Base-by-base conservation (phyloP, 75 land plant genomes). In the Pinus tabuliformis region DNA sequence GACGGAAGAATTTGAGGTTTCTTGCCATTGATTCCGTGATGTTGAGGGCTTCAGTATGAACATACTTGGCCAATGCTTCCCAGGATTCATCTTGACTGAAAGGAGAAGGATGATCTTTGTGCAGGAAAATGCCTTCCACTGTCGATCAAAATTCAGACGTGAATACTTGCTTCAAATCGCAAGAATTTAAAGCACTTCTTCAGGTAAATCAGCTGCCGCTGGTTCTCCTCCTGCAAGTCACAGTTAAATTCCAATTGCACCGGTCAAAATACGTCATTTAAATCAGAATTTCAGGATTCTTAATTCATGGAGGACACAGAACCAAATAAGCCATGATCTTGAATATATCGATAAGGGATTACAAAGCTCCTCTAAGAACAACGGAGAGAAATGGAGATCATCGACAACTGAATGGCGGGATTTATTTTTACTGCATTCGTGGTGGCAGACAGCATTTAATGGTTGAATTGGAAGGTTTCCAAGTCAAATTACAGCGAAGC, bases 11-110 rank as follows among this genome's bases (percentile, higher is more conserved):
- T 63, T 78, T 74, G 81, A 62, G 75, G 79, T 86, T 74, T 87
- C 84, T 70, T 84, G 86, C 85, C 85, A 90, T 78, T 89, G 88
- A 79, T 73, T 61, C 22, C 84, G 83, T 49, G 77, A n/a, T 45
- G 75, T 76, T 81, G 82, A 79, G 62, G 87, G 91, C 68, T 89
- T 87, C 73, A 86, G 80, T 60, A 84, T 89, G 83, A 89, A 89
- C 87, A 89, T 78, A 81, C 86, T 89, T n/a, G 89, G 91, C 91
- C 91, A 89, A 84, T 89, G 86, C 80, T 86, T 84, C 80, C 84
- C 84, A 8, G 91, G 82, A 28, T 11, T 68, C 72, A 68, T 68
- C 11, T 22, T 68, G 72, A 66, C 22, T 3, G 7, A 65, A 17
- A n/a, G 36, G 45, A 33, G 49, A 45, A 8, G 49, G 49, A 6